Base-by-base conservation (phyloP, 331 rosid genomes). In the Malus hybrid region DNA sequence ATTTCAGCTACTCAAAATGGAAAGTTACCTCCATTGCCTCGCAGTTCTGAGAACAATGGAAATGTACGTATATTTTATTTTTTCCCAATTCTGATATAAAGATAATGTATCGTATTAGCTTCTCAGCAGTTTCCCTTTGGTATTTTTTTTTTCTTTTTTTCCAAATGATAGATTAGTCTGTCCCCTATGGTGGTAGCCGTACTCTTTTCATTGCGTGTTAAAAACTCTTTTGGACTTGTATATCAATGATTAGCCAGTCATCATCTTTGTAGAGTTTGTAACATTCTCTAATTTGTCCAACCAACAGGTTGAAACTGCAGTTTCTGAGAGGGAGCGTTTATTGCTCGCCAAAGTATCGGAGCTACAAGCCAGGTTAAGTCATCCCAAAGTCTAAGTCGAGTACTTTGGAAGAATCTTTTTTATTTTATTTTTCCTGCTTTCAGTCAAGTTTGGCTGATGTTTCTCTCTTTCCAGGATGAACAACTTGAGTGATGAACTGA, bases 11-110 rank as follows among this genome's bases (percentile, higher is more conserved):
- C 90, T 69, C 91, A 85, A 85, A 92, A 95, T 80, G 99, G 94
- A 76, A 95, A 90, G 86, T 83, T 93, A 79, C 98, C 98, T 22
- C 93, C 98, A 52, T 69, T 86, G 74, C 96, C 96, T 68, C 97
- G 87, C 80, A 74, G 83, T 89, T 82, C 86, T 24, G 99, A 95
- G 82, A 89, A 87, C 83, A 92, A 95, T 80, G 99, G 99, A 82
- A 88, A 13, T 87, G 99, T 95, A 82, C 83, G 98, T 72, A 59
- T 69, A 7, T 74, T 63, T 34, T 16, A 62, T 59, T 8, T 55
- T 63, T 20, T 61, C 36, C 20, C 59, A 29, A 60, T 52, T 75
- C 54, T 34, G 29, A 63, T 62, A 19, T 28, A 18, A 18, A 52
- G 57, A 18, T 52, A 52, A 6, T 5, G 8, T 18, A 6, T 52